Percentiles rank a stretch among this genome's conserved stretches.
Evolutionary conservation across 2,329 filamentous ascomycete species (phyloP).

Genomic region (Neonectria hederae): DNA sequence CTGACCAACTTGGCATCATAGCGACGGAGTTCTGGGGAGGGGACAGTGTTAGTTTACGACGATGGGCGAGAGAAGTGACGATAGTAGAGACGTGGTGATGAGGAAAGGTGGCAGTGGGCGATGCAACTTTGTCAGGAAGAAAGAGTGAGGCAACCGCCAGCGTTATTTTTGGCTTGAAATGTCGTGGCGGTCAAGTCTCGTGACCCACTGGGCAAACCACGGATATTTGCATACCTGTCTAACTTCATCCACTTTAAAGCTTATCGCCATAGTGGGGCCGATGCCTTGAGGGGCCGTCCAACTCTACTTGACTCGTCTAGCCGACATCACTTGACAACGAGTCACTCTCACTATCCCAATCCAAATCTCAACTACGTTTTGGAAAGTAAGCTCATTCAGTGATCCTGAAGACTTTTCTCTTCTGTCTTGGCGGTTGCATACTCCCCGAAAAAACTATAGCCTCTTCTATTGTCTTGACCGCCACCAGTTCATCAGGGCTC

Average conservation of each 20-base stretch:
- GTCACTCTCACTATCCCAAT: slow-evolving; percentile 6
- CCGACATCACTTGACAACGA: slow-evolving; percentile 25
- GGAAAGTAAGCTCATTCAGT: background rate
- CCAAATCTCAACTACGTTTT: slow-evolving; percentile 6
- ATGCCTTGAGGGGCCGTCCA: slow-evolving; percentile 24
- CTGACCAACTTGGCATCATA: slow-evolving; percentile 52
- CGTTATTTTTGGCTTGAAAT: slow-evolving; percentile 39
- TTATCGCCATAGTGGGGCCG: slow-evolving; percentile 35
- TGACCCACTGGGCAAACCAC: slow-evolving; percentile 35
- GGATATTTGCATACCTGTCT: slow-evolving; percentile 17
- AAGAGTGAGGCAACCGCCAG: slow-evolving; percentile 23
- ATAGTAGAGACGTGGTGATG: slow-evolving; percentile 27
- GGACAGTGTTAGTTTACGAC: slow-evolving; percentile 39
- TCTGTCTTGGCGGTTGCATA: background rate
- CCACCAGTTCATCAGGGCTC: slow-evolving; percentile 6
- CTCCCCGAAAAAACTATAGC: background rate
- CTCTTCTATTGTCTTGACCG: background rate
- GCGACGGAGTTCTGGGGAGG: slow-evolving; percentile 32
- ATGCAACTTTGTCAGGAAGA: slow-evolving; percentile 19
- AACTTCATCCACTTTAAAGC: slow-evolving; percentile 11
- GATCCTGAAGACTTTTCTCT: background rate
- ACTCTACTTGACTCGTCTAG: slow-evolving; percentile 21
- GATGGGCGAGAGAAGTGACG: slow-evolving; percentile 22
- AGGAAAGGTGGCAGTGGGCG: slow-evolving; percentile 18
- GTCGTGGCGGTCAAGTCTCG: slow-evolving; percentile 42